Percentiles rank a stretch among this genome's conserved stretches.
phyloP scores from a whole-genome alignment of 1,284 basidiomycete species.

The Trichosporon sp. region DNA sequence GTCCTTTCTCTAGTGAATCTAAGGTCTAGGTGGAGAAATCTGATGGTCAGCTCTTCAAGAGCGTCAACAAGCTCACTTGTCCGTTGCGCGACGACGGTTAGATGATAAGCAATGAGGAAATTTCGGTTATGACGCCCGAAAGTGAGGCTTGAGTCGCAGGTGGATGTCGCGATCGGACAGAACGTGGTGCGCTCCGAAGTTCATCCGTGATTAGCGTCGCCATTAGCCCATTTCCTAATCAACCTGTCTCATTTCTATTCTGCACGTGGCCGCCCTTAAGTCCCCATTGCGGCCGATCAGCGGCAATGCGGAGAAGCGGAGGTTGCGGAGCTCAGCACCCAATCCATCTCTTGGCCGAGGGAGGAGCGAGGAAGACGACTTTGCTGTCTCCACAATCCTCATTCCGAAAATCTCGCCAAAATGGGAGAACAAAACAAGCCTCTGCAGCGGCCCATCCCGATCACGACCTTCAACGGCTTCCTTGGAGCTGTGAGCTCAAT shows the following conservation, averaged over 20 bases:
- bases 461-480: slow-evolving; percentile 84
- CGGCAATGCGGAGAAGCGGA: slow-evolving; percentile 8
- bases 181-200: not conserved
- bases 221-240: not conserved
- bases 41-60: not conserved
- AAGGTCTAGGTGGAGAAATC: slow-evolving; percentile 14
- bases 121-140: slow-evolving; percentile 9
- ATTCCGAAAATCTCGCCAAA: slow-evolving; percentile 1
- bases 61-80: not conserved
- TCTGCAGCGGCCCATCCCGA: slow-evolving; percentile 61
- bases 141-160: not conserved
- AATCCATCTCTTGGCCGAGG: not conserved
- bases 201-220: not conserved
- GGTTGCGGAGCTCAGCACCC: not conserved
- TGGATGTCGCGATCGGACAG: not conserved
- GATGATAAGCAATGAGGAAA: not conserved
- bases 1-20: not conserved
- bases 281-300: not conserved
- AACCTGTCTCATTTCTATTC: not conserved
- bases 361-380: not conserved
- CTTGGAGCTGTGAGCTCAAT: slow-evolving; percentile 46
- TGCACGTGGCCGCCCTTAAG: not conserved
- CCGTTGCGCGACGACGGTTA: not conserved
- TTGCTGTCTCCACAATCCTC: not conserved
- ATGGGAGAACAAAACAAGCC: slow-evolving; percentile 23